Evolutionary conservation across 2,329 filamentous ascomycete genomes (phyloP).

Genomic region (Fusarium bactridioides): DNA sequence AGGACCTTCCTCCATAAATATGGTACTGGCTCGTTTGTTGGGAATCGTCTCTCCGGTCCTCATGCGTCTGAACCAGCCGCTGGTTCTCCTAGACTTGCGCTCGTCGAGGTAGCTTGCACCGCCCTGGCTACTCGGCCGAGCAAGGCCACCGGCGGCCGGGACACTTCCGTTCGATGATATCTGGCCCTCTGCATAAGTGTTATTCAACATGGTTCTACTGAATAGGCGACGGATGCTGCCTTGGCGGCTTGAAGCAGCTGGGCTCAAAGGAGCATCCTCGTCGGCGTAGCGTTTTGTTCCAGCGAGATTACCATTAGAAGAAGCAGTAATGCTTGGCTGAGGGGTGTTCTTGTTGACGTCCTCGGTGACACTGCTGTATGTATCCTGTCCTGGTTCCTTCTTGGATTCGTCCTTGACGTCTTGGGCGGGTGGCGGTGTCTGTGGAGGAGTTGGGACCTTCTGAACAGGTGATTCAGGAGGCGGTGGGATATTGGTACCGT

Average conservation of each 20-base stretch:
- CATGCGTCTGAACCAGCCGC: constrained; percentile 67
- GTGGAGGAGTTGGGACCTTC: constrained; percentile 56
- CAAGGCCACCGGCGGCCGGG: constrained; percentile 37
- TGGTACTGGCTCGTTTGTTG: constrained; percentile 53
- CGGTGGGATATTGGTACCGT: constrained; percentile 68
- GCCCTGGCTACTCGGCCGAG: constrained; percentile 60
- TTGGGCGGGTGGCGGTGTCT: constrained; percentile 44
- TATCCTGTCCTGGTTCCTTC: constrained; percentile 17
- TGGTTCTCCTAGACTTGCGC: constrained; percentile 63
- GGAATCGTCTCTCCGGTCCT: constrained; percentile 48
- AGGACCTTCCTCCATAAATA: constrained; percentile 49
- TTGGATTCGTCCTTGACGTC: constrained; percentile 32
- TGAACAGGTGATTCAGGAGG: constrained; percentile 63
- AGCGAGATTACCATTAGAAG: constrained; percentile 53
- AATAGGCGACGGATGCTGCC: constrained; percentile 66
- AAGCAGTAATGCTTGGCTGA: constrained; percentile 37
- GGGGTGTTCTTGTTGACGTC: constrained; percentile 28
- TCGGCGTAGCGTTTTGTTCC: constrained; percentile 61
- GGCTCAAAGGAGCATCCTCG: constrained; percentile 61
- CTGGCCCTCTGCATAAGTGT: constrained; percentile 60
- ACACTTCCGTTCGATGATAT: constrained; percentile 50
- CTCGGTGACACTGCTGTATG: constrained; percentile 26
- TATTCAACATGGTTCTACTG: constrained; percentile 63
- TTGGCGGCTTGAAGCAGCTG: constrained; percentile 59
- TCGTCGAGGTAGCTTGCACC: constrained; percentile 59